These are phyloP conservation scores for Rhizoclosmatium sp. DNA, from an alignment of 192 early-diverging fungal species.

Conservation along the genomic window DNA sequence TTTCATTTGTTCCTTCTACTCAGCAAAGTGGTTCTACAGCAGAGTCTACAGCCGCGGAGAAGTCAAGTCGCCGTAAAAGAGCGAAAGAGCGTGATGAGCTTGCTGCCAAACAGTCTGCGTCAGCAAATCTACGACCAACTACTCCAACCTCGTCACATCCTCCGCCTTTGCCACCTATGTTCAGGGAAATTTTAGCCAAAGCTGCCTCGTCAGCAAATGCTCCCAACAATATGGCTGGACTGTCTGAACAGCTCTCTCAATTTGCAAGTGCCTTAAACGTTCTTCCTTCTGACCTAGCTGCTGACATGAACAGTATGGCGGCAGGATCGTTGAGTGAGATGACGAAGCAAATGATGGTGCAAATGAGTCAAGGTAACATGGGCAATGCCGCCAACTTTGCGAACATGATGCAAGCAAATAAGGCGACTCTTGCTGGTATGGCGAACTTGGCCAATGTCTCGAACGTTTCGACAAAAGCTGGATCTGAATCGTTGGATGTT, in stretches of 20 bases:
- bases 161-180: conserved; percentile 1
- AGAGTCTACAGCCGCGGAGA: background rate
- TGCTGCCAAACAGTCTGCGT: background rate
- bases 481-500: conserved; percentile 1
- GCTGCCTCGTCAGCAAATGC: background rate
- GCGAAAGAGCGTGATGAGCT: conserved; percentile 35
- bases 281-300: background rate
- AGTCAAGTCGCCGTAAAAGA: conserved; percentile 29
- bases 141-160: background rate
- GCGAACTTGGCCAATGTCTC: background rate
- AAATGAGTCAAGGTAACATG: background rate
- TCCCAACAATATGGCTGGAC: conserved; percentile 9
- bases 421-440: background rate
- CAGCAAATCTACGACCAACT: background rate
- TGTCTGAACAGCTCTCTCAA: conserved; percentile 9
- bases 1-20: background rate
- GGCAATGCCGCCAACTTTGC: background rate
- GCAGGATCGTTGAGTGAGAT: background rate
- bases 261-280: conserved; percentile 2
- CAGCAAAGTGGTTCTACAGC: background rate
- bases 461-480: background rate
- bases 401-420: background rate
- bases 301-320: background rate
- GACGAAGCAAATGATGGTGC: background rate
- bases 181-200: conserved; percentile 3